phyloP scores from a whole-genome alignment of 176 grass and related monocot genomes.

The Echinochloa phyllopogon region DNA sequence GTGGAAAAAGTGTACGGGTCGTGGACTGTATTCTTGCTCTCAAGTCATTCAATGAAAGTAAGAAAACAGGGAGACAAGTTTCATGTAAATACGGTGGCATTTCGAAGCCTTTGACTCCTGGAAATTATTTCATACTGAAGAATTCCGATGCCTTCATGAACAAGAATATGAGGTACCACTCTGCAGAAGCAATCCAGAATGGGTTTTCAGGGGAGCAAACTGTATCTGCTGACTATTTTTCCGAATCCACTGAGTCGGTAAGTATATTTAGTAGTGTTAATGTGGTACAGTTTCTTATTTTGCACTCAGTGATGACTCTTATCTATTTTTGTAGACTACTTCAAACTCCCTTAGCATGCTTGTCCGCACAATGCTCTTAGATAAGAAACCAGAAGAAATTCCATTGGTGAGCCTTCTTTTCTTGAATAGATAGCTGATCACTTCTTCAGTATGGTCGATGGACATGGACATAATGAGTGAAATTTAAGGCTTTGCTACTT shows the following conservation, averaged over 20 bases:
- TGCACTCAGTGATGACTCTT: constrained; percentile 14
- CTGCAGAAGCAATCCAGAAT: constrained; percentile 48
- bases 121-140: constrained; percentile 79
- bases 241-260: constrained; percentile 68
- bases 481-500: constrained; percentile 35
- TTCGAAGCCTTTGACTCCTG: constrained; percentile 43
- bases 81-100: constrained; percentile 59
- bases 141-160: constrained; percentile 89
- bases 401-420: constrained; percentile 61
- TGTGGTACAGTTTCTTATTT: constrained; percentile 21
- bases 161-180: constrained; percentile 56
- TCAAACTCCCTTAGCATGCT: constrained; percentile 56
- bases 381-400: constrained; percentile 90
- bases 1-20: constrained; percentile 78
- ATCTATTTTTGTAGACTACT: constrained; percentile 52
- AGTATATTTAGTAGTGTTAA: constrained; percentile 41
- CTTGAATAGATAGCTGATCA: constrained; percentile 4
- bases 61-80: constrained; percentile 53
- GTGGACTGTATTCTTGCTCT: constrained; percentile 84
- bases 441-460: constrained; percentile 20
- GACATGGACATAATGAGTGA: constrained; percentile 16
- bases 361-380: constrained; percentile 62
- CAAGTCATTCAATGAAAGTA: constrained; percentile 68
- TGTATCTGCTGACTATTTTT: constrained; percentile 49
- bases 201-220: constrained; percentile 53